Conservation (phyloP, 306 rosid genomes). For the Casuarina equisetifolia region DNA sequence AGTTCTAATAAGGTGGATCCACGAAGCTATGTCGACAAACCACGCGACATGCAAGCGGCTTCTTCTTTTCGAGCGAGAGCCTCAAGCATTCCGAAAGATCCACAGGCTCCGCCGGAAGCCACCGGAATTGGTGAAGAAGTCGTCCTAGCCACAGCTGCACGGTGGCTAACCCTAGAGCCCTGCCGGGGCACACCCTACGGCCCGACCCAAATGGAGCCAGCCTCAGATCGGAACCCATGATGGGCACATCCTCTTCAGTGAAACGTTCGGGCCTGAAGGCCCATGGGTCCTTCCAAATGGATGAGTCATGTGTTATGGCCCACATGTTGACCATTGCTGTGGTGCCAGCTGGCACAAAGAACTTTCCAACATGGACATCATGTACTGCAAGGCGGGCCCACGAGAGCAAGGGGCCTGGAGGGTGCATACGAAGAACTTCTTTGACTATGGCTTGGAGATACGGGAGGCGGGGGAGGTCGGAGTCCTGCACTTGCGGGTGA, state of each 20-base stretch:
- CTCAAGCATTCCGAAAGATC: slow-evolving; percentile 72
- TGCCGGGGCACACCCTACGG: slow-evolving; percentile 77
- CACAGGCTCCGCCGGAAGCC: slow-evolving; percentile 46
- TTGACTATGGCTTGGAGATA: slow-evolving; percentile 81
- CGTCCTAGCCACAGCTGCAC: slow-evolving; percentile 81
- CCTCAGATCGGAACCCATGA: slow-evolving; percentile 76
- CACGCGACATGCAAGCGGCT: slow-evolving; percentile 44
- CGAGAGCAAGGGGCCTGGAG: slow-evolving; percentile 88
- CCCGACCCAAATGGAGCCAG: slow-evolving; percentile 92
- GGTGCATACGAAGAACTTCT: slow-evolving; percentile 82
- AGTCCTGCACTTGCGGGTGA: slow-evolving; percentile 55
- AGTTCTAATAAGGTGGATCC: not conserved
- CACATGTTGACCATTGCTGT: slow-evolving; percentile 96
- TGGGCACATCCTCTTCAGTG: slow-evolving; percentile 51
- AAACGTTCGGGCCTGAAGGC: slow-evolving; percentile 70
- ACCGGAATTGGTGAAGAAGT: slow-evolving; percentile 55
- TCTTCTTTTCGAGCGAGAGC: slow-evolving; percentile 82
- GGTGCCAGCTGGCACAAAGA: slow-evolving; percentile 77
- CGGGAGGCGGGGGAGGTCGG: slow-evolving; percentile 60
- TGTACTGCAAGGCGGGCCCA: slow-evolving; percentile 87
- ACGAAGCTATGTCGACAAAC: slow-evolving; percentile 20
- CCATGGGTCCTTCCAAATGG: slow-evolving; percentile 78
- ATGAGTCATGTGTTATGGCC: slow-evolving; percentile 78
- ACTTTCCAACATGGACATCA: slow-evolving; percentile 64
- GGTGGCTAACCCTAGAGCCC: slow-evolving; percentile 65